Evolutionary conservation across 2,329 filamentous ascomycete species (phyloP), one percentile per base, ranked within the genome.

Genomic region (Aquanectria penicillioides): DNA sequence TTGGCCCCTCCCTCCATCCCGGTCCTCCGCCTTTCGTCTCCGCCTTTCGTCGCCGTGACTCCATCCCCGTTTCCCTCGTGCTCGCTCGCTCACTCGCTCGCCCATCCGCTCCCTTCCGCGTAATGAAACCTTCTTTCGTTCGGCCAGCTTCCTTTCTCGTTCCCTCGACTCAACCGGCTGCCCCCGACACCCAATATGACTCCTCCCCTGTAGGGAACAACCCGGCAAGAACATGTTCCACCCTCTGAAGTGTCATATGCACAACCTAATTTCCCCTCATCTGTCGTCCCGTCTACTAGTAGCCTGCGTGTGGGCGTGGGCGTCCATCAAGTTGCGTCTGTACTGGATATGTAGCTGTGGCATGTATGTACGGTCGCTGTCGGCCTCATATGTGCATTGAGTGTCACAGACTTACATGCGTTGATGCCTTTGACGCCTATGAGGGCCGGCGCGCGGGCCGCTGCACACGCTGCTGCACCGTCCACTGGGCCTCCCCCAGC

Each of bases 351-450:
- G n/a, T n/a, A n/a, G n/a, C n/a, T n/a, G n/a, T n/a, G 25, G 28
- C 31, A 18, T 31, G 23, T 33, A 28, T 23, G 28, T 36, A 10
- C 28, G 38, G 38, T 40, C 20, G 40, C 49, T 43, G 49, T 53
- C 40, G 31, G 31, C 49, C 49, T 44, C 38, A 18, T 46, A 28
- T 44, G 49, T 44, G 37, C 49, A 52, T 53, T 18, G 29, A 37
- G 31, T 34, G 49, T 53, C 49, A 41, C 49, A 41, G 49, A 44
- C 49, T 44, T 53, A 53, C 49, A 53, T 53, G 49, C 49, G 22
- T 44, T 33, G 49, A 53, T 41, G 26, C 49, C 44, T 41, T 38
- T 44, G n/a, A 26, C 31, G 38, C 25, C 48, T 41, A n/a, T n/a
- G n/a, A n/a, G n/a, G 49, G 49, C 49, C 29, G 15, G 49, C 49